These are phyloP conservation scores for Rhododendron molle DNA, from an alignment of 148 eudicot genomes.

Conservation along the genomic window DNA sequence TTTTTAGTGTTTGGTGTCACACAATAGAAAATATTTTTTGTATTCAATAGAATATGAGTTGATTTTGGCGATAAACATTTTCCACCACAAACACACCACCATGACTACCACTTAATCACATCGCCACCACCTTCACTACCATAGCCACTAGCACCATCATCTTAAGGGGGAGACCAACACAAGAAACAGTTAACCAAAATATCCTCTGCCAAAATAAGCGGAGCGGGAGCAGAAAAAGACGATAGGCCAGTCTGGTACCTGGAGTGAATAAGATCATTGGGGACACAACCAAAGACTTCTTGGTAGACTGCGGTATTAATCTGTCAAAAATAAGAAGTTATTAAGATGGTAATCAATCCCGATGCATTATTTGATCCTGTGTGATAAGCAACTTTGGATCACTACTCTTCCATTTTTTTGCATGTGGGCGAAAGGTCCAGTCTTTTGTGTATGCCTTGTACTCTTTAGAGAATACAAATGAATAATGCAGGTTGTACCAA, in stretches of 20 bases:
- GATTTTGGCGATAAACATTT: not conserved
- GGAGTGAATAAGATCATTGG: slow-evolving; percentile 75
- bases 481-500: not conserved
- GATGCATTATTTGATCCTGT: not conserved
- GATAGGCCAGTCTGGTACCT: slow-evolving; percentile 37
- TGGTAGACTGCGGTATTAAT: slow-evolving; percentile 60
- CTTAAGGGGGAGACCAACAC: not conserved
- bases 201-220: not conserved
- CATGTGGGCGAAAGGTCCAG: not conserved
- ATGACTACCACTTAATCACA: not conserved
- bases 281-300: slow-evolving; percentile 65
- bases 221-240: not conserved
- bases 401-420: not conserved
- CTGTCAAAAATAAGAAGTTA: slow-evolving; percentile 29
- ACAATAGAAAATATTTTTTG: not conserved
- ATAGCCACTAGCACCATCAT: not conserved
- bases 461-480: not conserved
- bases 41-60: not conserved
- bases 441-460: not conserved
- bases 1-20: not conserved
- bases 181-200: not conserved
- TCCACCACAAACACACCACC: not conserved
- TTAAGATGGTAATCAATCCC: not conserved
- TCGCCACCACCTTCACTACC: not conserved
- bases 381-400: not conserved